A percentile compares a stretch with the other conserved stretches of the same genome.
phyloP scores from a whole-genome alignment of 73 alveolate genomes.

The Uronychia binucleata region DNA sequence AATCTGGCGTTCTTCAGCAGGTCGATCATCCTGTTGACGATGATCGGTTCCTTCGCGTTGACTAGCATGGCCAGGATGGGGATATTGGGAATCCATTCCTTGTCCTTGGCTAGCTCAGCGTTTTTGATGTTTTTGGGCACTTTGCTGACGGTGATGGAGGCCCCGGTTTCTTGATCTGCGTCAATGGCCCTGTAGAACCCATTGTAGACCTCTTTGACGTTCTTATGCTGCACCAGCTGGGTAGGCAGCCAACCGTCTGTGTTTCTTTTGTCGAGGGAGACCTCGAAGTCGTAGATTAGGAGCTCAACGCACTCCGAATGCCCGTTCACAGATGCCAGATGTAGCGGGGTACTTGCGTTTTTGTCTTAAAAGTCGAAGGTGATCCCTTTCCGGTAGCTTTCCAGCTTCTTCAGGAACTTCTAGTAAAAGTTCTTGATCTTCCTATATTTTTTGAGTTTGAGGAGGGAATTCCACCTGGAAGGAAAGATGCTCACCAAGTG shows the following conservation, averaged over 20 bases:
- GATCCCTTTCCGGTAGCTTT: background rate
- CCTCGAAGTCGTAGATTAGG: slow-evolving; percentile 7
- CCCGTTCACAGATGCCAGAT: slow-evolving; percentile 35
- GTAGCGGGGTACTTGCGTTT: slow-evolving; percentile 31
- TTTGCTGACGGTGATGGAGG: background rate
- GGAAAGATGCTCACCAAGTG: background rate
- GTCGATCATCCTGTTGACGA: slow-evolving; percentile 32
- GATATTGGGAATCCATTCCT: background rate
- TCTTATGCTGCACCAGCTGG: slow-evolving; percentile 35
- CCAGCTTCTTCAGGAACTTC: background rate
- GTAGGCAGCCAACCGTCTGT: slow-evolving; percentile 43
- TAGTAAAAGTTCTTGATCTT: background rate
- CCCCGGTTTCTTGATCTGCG: background rate
- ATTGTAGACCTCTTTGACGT: background rate
- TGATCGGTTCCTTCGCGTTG: background rate
- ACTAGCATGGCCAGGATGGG: background rate
- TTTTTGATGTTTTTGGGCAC: background rate
- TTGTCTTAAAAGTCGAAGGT: slow-evolving; percentile 29
- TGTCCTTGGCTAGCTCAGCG: background rate
- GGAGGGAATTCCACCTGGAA: background rate
- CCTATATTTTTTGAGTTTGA: background rate
- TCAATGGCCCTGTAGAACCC: background rate
- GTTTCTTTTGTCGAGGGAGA: slow-evolving; percentile 20
- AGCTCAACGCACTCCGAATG: slow-evolving; percentile 15
- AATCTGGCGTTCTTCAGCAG: slow-evolving; percentile 17